Base-by-base conservation (phyloP, 176 grass and related monocot genomes). In the Metroxylon sagu region DNA sequence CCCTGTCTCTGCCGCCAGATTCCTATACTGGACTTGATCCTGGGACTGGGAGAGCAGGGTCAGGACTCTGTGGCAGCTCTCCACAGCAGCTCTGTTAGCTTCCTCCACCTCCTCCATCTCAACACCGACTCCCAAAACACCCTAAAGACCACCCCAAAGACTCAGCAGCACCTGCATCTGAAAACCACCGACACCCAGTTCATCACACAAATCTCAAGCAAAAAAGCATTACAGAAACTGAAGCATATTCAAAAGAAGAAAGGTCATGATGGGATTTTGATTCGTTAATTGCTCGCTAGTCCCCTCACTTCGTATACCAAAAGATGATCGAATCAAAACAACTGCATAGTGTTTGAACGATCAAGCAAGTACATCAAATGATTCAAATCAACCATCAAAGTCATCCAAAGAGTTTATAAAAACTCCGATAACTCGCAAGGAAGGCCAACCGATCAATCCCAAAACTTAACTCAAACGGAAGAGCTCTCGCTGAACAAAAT, bases 71-170 rank as follows among this genome's bases (percentile, higher is more conserved):
- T 89, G 77, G 73, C 93, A 92, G 52, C 74, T 85, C 84, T 83
- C 84, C 61, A 89, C 74, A 25, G 93, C 93, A 54, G 82, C 79
- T 49, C 59, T 80, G 58, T 85, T 98, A 7, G 88, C 93, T 70
- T 25, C 64, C 70, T 98, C 84, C 64, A 98, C 72, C 60, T 85
- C 76, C 66, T 98, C 73, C 93, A 98, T 98, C 48, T 35, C 48
- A 54, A 58, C 50, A 29, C 19, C 26, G 25, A 67, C 56, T 4
- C 48, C 54, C 26, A 14, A 25, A 76, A 54, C 16, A 57, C 26
- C 66, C 21, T 64, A 74, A 57, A 68, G 17, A n/a, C 60, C 50
- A 25, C 60, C 50, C 54, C 52, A 26, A 19, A 52, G 18, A 5
- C 62, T 74, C 65, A 80, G 29, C 1, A 60, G 70, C 62, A 54